Conservation (phyloP, 371 early-diverging fungal genomes). For the Rhizopus stolonifer region DNA sequence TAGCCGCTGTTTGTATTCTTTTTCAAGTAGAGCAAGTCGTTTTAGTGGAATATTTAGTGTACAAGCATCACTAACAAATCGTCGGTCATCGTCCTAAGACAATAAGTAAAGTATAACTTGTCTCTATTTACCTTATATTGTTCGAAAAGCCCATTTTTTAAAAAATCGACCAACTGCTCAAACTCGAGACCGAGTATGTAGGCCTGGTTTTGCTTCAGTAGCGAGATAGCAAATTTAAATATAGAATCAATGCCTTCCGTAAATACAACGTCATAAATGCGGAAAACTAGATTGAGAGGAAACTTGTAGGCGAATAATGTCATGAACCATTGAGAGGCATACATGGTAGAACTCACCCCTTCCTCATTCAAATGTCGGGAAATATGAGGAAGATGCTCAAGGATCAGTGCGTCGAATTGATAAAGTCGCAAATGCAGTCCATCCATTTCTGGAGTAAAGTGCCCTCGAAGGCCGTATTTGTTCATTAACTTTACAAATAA, state of each 20-base stretch:
- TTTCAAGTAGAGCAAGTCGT: slow-evolving; percentile 65
- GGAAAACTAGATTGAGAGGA: slow-evolving; percentile 76
- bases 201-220: slow-evolving; percentile 77
- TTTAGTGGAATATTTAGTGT: slow-evolving; percentile 65
- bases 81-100: slow-evolving; percentile 56
- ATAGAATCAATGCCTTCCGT: slow-evolving; percentile 84
- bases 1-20: slow-evolving; percentile 37
- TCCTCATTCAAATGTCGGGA: slow-evolving; percentile 71
- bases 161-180: slow-evolving; percentile 79
- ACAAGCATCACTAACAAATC: slow-evolving; percentile 79
- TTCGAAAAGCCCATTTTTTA: slow-evolving; percentile 79
- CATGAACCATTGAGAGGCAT: slow-evolving; percentile 82
- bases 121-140: slow-evolving; percentile 50
- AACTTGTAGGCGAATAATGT: slow-evolving; percentile 82
- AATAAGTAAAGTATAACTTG: too few species aligned
- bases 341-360: slow-evolving; percentile 77
- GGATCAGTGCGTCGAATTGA: slow-evolving; percentile 84
- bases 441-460: slow-evolving; percentile 82
- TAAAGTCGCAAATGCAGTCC: slow-evolving; percentile 77
- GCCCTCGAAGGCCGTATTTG: slow-evolving; percentile 79
- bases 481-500: slow-evolving; percentile 72
- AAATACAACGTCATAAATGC: slow-evolving; percentile 88
- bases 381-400: slow-evolving; percentile 69
- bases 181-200: slow-evolving; percentile 77
- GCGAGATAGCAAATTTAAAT: slow-evolving; percentile 81